These are phyloP conservation scores for Cyberlindnera petersonii DNA, from an alignment of 805 yeast species.

Conservation along the genomic window DNA sequence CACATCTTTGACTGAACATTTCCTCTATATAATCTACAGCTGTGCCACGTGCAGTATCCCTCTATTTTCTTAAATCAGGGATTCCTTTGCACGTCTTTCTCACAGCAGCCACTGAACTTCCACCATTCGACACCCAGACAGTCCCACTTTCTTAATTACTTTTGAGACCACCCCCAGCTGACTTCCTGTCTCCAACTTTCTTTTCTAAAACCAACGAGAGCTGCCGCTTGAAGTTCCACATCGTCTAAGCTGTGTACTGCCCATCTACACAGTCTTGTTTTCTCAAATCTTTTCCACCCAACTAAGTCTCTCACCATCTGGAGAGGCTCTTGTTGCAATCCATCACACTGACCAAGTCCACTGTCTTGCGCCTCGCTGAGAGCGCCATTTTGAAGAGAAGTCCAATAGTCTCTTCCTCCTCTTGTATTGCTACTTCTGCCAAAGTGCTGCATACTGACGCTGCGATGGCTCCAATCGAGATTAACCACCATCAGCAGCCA, in stretches of 20 bases:
- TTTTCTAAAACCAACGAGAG: slow-evolving; percentile 36
- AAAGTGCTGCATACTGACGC: slow-evolving; percentile 14
- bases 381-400: slow-evolving; percentile 22
- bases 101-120: neutral
- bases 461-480: slow-evolving; percentile 12
- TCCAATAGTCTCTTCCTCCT: no score
- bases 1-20: no score
- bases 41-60: slow-evolving; percentile 8
- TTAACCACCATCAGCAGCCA: slow-evolving; percentile 8
- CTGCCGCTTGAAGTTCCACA: slow-evolving; percentile 43
- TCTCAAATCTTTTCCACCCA: neutral
- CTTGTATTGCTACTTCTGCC: slow-evolving; percentile 1
- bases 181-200: neutral
- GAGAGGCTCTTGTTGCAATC: neutral
- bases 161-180: slow-evolving; percentile 10
- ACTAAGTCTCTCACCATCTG: neutral
- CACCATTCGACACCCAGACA: slow-evolving; percentile 6
- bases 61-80: neutral
- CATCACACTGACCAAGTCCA: slow-evolving; percentile 21
- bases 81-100: no score
- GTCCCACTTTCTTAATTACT: neutral
- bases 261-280: slow-evolving; percentile 3
- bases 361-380: slow-evolving; percentile 25
- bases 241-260: slow-evolving; percentile 8
- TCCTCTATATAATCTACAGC: no score